These are phyloP conservation scores for Eucalyptus erythrocorys DNA, from an alignment of 345 rosid species.

Conservation along the genomic window DNA sequence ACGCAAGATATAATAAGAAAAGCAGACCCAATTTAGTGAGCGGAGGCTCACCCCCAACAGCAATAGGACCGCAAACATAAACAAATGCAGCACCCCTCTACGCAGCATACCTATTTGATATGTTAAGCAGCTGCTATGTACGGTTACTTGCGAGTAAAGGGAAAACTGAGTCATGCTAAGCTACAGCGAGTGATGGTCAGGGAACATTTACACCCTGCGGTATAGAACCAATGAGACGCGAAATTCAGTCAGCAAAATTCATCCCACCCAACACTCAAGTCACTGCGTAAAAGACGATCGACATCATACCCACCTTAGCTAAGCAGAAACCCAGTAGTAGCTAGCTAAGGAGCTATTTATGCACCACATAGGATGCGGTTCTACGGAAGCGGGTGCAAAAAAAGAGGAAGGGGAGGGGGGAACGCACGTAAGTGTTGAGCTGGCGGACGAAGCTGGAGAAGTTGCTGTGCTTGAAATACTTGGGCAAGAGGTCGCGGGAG, in stretches of 20 bases:
- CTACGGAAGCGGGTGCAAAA: background rate
- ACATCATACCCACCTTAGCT: background rate
- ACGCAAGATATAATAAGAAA: background rate
- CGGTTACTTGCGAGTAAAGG: background rate
- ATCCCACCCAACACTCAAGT: background rate
- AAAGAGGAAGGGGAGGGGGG: background rate
- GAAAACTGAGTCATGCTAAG: background rate
- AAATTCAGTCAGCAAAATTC: background rate
- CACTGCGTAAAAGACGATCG: background rate
- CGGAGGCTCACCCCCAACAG: background rate
- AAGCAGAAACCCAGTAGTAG: background rate
- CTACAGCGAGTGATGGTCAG: background rate
- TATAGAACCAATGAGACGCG: background rate
- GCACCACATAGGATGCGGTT: background rate
- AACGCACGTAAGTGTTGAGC: background rate
- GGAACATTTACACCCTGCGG: background rate
- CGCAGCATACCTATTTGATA: background rate
- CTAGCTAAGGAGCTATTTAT: background rate
- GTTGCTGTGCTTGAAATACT: background rate
- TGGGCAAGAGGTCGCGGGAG: background rate
- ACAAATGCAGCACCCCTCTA: background rate
- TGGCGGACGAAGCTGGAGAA: slow-evolving; percentile 5
- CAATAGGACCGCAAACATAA: background rate
- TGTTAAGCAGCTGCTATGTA: background rate
- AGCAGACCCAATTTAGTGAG: background rate